Base-by-base conservation (phyloP, 2,329 filamentous ascomycete species). In the Sordariomycetes sp. region DNA sequence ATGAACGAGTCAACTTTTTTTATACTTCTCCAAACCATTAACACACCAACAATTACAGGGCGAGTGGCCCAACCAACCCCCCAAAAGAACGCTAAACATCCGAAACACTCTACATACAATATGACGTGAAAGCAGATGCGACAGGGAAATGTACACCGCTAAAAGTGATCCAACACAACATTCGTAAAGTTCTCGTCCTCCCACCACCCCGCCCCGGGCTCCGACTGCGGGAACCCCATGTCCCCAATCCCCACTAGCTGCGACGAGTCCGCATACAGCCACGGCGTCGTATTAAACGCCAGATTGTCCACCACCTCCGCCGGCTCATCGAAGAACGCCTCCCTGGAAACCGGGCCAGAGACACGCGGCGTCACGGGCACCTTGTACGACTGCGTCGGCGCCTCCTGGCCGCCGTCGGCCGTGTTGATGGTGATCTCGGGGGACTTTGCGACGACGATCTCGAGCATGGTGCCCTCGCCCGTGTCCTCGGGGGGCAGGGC, bases 361-460 rank as follows among this genome's bases (percentile, higher is more conserved):
- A 62, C 60, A n/a, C 61, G 60, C 1, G 66, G 61, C 0, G 63
- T 60, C 2, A 63, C 39, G 0, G 65, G 62, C 3, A 63, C 62
- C 55, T 69, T 72, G 65, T 64, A 72, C 0, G 70, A 70, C 17
- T 68, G 32, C 8, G 74, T 72, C 0, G 76, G 76, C 1, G 72
- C 75, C 10, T 75, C 74, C 56, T 76, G 75, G 0, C 76, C 76
- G 10, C 76, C 76, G 58, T 78, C 75, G 2, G 75, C 70, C 0
- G 75, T 78, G 60, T 79, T 76, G 52, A 78, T 74, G 1, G 68
- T 74, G 57, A 78, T 73, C 52, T 78, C 76, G 0, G 76, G 76
- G 0, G 76, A 77, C 5, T 74, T 76, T 0, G 76, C 74, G 8
- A 77, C 75, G 4, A 77, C 73, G 34, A 78, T 76, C 60, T 79